Base-by-base conservation (phyloP, 2,329 filamentous ascomycete species). In the Pseudocercospora fijiensis region DNA sequence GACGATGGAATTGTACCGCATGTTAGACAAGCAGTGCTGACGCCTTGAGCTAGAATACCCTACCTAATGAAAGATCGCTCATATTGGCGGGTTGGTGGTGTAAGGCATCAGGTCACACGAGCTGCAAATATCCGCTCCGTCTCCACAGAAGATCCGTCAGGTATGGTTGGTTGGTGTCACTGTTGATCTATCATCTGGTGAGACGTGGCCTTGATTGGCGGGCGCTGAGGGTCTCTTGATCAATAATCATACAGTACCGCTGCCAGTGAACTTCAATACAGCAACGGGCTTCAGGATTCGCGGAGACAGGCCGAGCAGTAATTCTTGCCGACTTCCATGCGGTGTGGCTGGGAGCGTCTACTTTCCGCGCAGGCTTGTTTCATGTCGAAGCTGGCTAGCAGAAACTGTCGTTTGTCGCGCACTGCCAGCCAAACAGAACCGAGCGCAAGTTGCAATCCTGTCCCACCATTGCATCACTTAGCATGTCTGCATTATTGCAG, bases 141-240 rank as follows among this genome's bases (percentile, higher is more conserved):
- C 26, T 27, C 16, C 22, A 26, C 49, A 28, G 20, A 53, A 53
- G 26, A 53, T 53, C 26, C 28, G 49, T 28, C 22, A 53, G 26
- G 26, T 53, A 53, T 26, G 49, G 49, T 53, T 26, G 49, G 49
- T 53, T 53, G 49, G 49, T 53, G 49, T 30, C 28, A 53, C 49
- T 28, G 49, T 30, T 53, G 49, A 53, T 53, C 49, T 53, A 6
- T 53, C 24, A 53, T 53, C 49, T 53, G 11, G 24, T 52, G 49
- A 27, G 49, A 27, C 24, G 24, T 28, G 24, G 22, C 43, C 18
- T 20, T 47, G 43, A 47, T 47, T 47, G 43, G 43, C 43, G 43
- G 43, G 22, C n/a, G 43, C 43, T 47, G n/a, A 24, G 22, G 43
- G 43, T 47, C 18, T 47, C n/a, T 22, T n/a, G 47, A 51, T 51